These are phyloP conservation scores for Liquidambar formosana DNA, from an alignment of 164 flowering plant genomes.

Conservation along the genomic window DNA sequence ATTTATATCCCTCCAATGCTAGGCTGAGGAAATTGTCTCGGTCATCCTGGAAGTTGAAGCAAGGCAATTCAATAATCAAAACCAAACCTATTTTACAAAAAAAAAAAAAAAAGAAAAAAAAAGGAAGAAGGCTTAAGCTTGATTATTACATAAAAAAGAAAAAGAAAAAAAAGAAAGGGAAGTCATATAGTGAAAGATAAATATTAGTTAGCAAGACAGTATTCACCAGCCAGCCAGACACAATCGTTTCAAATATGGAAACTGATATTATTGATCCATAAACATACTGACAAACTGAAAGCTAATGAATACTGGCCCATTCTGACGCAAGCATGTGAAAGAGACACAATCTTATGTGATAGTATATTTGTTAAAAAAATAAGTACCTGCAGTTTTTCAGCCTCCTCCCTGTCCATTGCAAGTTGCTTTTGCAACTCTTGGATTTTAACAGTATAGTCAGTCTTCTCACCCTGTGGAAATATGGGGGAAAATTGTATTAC, in stretches of 20 bases:
- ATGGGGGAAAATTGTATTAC: neutral
- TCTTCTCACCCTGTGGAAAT: constrained; percentile 69
- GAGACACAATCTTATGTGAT: neutral
- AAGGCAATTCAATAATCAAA: constrained; percentile 10
- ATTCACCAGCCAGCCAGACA: too few relatives aligned
- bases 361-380: too few relatives aligned
- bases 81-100: neutral
- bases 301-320: neutral
- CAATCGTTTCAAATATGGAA: neutral
- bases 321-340: neutral
- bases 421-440: constrained; percentile 96
- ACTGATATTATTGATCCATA: neutral
- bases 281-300: too few relatives aligned
- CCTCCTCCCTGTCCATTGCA: constrained; percentile 84
- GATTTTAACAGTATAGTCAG: constrained; percentile 79
- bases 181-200: neutral
- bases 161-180: neutral
- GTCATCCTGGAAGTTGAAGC: constrained; percentile 65
- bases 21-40: constrained; percentile 78
- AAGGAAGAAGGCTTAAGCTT: neutral
- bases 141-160: neutral
- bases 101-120: neutral
- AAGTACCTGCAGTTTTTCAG: constrained; percentile 72
- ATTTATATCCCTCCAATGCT: constrained; percentile 88
- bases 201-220: neutral